These are phyloP conservation scores for Erodium texanum DNA, from an alignment of 441 rosid species.

Conservation along the genomic window DNA sequence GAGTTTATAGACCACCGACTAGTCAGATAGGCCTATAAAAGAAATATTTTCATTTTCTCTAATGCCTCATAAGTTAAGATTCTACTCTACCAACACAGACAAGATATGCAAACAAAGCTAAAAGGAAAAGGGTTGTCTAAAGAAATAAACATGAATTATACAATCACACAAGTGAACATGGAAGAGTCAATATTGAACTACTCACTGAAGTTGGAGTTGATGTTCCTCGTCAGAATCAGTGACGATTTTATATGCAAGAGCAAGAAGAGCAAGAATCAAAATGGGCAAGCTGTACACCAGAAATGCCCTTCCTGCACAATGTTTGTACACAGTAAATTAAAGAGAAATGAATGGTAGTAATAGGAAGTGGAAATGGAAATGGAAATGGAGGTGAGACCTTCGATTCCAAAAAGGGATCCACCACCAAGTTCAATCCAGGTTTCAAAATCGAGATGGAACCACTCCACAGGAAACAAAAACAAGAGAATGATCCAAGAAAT, in stretches of 20 bases:
- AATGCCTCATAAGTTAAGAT: too few species aligned
- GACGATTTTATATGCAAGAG: slow-evolving; percentile 41
- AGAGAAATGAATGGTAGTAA: background rate
- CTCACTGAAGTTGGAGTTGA: slow-evolving; percentile 13
- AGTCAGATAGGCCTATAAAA: too few species aligned
- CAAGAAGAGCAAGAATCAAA: slow-evolving; percentile 45
- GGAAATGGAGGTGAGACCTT: background rate
- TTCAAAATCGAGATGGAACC: slow-evolving; percentile 29
- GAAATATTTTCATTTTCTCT: too few species aligned
- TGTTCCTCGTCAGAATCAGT: slow-evolving; percentile 35
- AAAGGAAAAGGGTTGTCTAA: too few species aligned
- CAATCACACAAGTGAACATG: too few species aligned
- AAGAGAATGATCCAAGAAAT: slow-evolving; percentile 50
- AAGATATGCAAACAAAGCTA: too few species aligned
- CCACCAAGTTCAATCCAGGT: slow-evolving; percentile 28
- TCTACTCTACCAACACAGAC: too few species aligned
- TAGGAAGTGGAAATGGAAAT: background rate
- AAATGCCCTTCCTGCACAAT: slow-evolving; percentile 58
- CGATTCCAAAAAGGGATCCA: slow-evolving; percentile 38
- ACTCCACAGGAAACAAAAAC: slow-evolving; percentile 41
- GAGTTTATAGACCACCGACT: too few species aligned
- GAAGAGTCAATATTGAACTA: background rate
- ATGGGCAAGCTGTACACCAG: slow-evolving; percentile 56
- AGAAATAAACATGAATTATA: too few species aligned
- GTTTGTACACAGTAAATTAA: background rate